Base-by-base conservation (phyloP, 2,329 filamentous ascomycete species). In the Colletotrichum camelliae region DNA sequence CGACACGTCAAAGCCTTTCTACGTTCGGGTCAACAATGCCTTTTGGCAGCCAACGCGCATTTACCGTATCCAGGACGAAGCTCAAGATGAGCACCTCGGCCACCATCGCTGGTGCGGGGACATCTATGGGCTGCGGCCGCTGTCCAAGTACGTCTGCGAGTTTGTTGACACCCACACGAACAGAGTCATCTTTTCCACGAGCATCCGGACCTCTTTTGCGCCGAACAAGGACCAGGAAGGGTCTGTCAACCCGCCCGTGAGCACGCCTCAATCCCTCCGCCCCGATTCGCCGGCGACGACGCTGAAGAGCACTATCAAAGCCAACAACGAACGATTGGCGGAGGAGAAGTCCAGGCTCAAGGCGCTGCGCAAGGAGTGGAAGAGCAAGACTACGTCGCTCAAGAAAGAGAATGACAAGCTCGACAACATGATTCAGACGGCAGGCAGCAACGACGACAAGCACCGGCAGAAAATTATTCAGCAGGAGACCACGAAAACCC, bases 21-120 rank as follows among this genome's bases (percentile, higher is more conserved):
- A 92, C 82, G 93, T 96, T 71, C 90, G 92, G 77, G 91, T 96
- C 78, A 96, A 96, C 83, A 93, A 95, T 67, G 94, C 94, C 12
- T 90, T 92, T 76, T 96, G 94, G 94, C 94, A 94, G 81, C 94
- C 94, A 2, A 94, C 93, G 13, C 90, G 93, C 79, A 95, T 96
- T 80, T 89, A 90, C 74, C 86, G 89, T 35, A 85, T 90, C 43
- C 80, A 84, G 27, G 81, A 84, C 61, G 79, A 83, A 8, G 82
- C 82, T 48, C 60, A 74, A 27, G 29, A 67, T 48, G 74, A 70
- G 57, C 62, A 65, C 84, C 58, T 82, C 84, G 27, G 80, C 80
- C 87, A 87, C 21, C 88, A 88, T 61, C 89, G 90, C 62, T 96
- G 93, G 93, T 91, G 91, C 33, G 94, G 94, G 12, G 91, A 93